These are phyloP conservation scores for Phragmites australis DNA, from an alignment of 176 grass and related monocot species.

Conservation along the genomic window DNA sequence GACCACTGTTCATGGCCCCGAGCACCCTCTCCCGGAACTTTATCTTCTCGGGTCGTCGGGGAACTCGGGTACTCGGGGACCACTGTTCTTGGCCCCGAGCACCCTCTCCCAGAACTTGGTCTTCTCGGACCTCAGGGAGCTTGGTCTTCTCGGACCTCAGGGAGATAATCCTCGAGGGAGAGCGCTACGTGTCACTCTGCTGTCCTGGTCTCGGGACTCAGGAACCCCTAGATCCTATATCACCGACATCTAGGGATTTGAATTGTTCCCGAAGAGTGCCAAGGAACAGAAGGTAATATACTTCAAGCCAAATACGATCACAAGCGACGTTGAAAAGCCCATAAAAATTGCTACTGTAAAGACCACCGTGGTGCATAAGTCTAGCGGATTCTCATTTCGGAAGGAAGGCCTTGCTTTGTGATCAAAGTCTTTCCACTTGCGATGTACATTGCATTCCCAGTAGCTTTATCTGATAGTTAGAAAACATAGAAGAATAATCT, in stretches of 20 bases:
- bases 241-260: conserved; percentile 71
- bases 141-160: no score
- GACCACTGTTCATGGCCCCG: no score
- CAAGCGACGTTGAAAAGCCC: conserved; percentile 50
- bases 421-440: background rate
- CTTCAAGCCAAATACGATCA: conserved; percentile 25
- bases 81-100: no score
- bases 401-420: conserved; percentile 66
- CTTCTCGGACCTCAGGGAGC: no score
- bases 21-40: no score
- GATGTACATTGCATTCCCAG: conserved; percentile 18
- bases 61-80: no score
- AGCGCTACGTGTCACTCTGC: no score
- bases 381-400: conserved; percentile 51
- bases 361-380: conserved; percentile 58
- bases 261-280: conserved; percentile 48
- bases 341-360: conserved; percentile 19
- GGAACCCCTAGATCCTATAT: no score
- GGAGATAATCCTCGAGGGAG: no score
- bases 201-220: no score
- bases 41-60: no score
- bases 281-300: conserved; percentile 37
- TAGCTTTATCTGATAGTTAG: conserved; percentile 15
- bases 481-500: conserved; percentile 39
- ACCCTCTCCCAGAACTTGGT: no score